Base-by-base conservation (phyloP, 1,284 basidiomycete genomes). In the Rhodotorula sp. region DNA sequence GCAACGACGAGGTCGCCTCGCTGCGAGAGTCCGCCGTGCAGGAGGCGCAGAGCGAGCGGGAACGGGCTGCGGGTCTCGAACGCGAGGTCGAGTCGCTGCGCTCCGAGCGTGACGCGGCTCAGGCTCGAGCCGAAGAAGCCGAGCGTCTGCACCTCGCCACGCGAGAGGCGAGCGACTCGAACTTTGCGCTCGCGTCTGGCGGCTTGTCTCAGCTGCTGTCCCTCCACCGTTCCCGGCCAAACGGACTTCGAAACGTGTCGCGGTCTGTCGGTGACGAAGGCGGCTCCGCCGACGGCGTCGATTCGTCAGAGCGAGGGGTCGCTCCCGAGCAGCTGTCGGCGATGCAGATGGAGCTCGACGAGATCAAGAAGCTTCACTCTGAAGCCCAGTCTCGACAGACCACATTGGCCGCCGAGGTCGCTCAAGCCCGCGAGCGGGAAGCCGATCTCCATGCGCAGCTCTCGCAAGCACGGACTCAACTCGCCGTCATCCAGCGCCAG, bases 121-220 rank as follows among this genome's bases (percentile, higher is more conserved):
- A 16, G 10, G 61, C 64, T 3, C 52, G 39, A 34, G 69, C 63
- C 15, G 66, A 67, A 5, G 69, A 71, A 14, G 66, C 71, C 46
- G 69, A 75, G 49, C 57, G 69, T 6, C 20, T 63, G 18, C 73
- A 73, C 46, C 26, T 59, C 43, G n/a, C 65, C 34, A 68, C 91
- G 54, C 87, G 92, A 16, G 91, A 95, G 81, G 93, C 97, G 83
- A 91, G 92, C 7, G 91, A 93, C 80, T 88, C 89, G 3, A 88
- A 93, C 80, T 86, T 92, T 62, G 88, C 89, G 15, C 84, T 94
- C 59, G 94, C 92, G 3, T 92, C 91, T 0, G 89, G 90, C 57
- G 87, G 89, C 73, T 85, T 97, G 4, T 92, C 92, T 48, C 88
- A 94, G 78, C 84, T 97, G 89, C 3, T 72, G 61, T 49, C 49